Base-by-base conservation (phyloP, 192 early-diverging fungal species). In the Gryganskiella cystojenkinii region DNA sequence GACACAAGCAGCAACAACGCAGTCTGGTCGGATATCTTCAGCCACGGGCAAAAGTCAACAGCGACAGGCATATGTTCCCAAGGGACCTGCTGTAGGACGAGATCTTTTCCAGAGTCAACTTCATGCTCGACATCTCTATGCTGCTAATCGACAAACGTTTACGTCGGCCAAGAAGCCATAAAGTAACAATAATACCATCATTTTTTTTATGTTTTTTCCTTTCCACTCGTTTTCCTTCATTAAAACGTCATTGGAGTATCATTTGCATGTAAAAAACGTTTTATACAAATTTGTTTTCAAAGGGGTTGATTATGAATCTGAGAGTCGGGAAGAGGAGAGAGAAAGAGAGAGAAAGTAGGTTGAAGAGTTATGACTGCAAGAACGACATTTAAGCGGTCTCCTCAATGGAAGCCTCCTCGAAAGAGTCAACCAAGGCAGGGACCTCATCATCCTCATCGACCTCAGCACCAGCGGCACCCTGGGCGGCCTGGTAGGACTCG, bases 401-500 rank as follows among this genome's bases (percentile, higher is more conserved):
- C 59, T 76, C 64, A 44, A 76, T 56, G 28, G 72, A 45, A 57
- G 60, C 72, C 45, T 76, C 64, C 51, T 76, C 72, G 64, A 86
- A 52, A 71, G 85, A 79, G 80, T 82, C 82, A 61, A 98, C 95
- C 33, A 51, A 43, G n/a, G 8, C 22, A 28, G 47, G 34, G 42
- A 27, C 31, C 62, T 64, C 34, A 13, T 40, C 40, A 64, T 71
- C 70, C 19, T 57, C 47, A 30, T 60, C 31, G 53, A 62, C 54
- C 33, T 64, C 62, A 61, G 59, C 54, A 54, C 54, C 60, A 51
- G 51, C 66, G 25, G 24, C 37, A 55, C 51, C 64, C 67, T 87
- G 84, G 25, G 68, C 69, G 56, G 75, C 65, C 82, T 96, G 95
- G 88, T 92, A 90, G 64, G 88, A 82, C 82, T 94, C 92, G 40